phyloP scores from a whole-genome alignment of 176 grass and related monocot genomes.

The Aegilops speltoides region DNA sequence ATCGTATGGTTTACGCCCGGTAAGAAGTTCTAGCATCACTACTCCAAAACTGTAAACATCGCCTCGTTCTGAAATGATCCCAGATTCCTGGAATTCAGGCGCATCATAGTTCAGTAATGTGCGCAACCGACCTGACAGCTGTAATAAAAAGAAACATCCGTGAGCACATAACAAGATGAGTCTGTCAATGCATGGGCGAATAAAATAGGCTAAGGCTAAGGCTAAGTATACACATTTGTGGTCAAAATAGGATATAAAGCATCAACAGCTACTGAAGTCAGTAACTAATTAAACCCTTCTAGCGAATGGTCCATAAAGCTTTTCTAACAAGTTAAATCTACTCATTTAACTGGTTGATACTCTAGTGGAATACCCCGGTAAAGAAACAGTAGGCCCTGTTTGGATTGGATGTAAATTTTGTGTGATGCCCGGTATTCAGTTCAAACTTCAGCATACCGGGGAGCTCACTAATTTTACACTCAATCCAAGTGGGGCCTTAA shows the following conservation, averaged over 20 bases:
- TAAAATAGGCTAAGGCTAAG: not conserved
- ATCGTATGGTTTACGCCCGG: conserved; percentile 87
- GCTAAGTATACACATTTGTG: not conserved
- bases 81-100: conserved; percentile 71
- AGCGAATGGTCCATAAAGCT: not conserved
- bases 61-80: conserved; percentile 55
- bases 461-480: too few species aligned
- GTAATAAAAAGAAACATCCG: conserved; percentile 28
- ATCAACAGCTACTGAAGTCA: not conserved
- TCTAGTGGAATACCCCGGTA: too few species aligned
- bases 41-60: conserved; percentile 98
- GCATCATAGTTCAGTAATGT: conserved; percentile 71
- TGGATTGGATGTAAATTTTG: too few species aligned
- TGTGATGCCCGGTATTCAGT: too few species aligned
- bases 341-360: too few species aligned
- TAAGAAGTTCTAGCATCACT: conserved; percentile 98
- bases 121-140: conserved; percentile 76
- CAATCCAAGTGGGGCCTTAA: too few species aligned
- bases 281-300: not conserved
- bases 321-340: not conserved
- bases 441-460: too few species aligned
- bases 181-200: not conserved
- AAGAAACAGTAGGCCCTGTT: too few species aligned
- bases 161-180: conserved; percentile 30
- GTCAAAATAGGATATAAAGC: conserved; percentile 4